Conservation (phyloP, 2,329 filamentous ascomycete genomes). For the Fusarium sp. region DNA sequence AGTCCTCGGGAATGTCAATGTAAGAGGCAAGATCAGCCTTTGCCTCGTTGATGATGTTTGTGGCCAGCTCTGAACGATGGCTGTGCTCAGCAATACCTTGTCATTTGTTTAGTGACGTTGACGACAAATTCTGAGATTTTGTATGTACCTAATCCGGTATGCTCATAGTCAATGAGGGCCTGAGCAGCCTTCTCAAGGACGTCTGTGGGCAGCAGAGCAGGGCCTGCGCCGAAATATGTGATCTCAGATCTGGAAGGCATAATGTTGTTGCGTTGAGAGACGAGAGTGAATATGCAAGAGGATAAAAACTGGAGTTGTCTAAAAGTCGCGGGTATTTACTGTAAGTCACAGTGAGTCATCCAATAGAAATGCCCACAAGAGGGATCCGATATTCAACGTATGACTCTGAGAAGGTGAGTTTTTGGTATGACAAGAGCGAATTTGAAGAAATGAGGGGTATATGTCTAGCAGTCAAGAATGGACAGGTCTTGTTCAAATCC, state of each 20-base stretch:
- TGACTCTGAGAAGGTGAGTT: conserved; percentile 14
- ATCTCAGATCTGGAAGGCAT: conserved; percentile 81
- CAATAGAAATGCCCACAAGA: conserved; percentile 34
- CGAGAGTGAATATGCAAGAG: conserved; percentile 15
- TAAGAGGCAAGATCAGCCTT: conserved; percentile 78
- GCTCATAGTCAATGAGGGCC: conserved; percentile 83
- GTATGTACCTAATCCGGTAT: conserved; percentile 75
- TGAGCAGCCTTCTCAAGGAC: conserved; percentile 81
- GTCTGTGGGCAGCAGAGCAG: conserved; percentile 82
- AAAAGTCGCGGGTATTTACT: conserved; percentile 8
- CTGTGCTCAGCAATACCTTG: conserved; percentile 80
- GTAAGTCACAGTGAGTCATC: conserved; percentile 34
- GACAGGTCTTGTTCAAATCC: not conserved
- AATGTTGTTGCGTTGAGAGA: conserved; percentile 6
- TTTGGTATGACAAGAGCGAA: not conserved
- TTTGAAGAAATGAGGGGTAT: conserved; percentile 1
- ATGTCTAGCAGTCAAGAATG: not conserved
- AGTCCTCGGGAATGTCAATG: conserved; percentile 84
- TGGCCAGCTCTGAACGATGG: conserved; percentile 83
- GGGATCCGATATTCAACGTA: conserved; percentile 22
- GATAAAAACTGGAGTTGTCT: conserved; percentile 26
- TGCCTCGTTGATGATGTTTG: conserved; percentile 79
- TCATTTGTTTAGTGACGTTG: not conserved
- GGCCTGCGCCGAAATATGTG: conserved; percentile 90
- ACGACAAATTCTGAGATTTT: not conserved